Evolutionary conservation across 2,329 filamentous ascomycete genomes (phyloP).

Genomic region (Ophiostoma australiae): DNA sequence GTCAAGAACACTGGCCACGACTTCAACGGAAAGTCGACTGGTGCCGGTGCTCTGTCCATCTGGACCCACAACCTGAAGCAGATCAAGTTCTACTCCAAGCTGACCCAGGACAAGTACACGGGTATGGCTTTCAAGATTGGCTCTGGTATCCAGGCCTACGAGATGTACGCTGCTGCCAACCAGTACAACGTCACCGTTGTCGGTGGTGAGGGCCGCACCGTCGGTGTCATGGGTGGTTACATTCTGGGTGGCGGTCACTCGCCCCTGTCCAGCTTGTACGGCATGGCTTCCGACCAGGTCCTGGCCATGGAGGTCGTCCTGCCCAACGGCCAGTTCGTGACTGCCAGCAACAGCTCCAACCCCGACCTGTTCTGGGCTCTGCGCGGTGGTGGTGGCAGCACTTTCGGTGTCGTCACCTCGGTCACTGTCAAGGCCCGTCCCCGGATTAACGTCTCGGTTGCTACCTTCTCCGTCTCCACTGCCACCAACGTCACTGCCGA

Average conservation of each 20-base stretch:
- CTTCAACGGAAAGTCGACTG: slow-evolving; percentile 39
- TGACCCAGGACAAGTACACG: slow-evolving; percentile 29
- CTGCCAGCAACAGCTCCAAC: slow-evolving; percentile 42
- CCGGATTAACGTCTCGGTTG: slow-evolving; percentile 27
- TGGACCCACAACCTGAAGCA: slow-evolving; percentile 34
- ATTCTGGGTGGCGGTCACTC: slow-evolving; percentile 51
- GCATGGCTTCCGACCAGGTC: slow-evolving; percentile 48
- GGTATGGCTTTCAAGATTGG: slow-evolving; percentile 40
- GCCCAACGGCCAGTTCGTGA: slow-evolving; percentile 42
- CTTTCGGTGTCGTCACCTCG: slow-evolving; percentile 38
- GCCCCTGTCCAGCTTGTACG: slow-evolving; percentile 46
- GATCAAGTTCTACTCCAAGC: slow-evolving; percentile 46
- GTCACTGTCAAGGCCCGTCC: slow-evolving; percentile 27
- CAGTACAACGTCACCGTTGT: slow-evolving; percentile 45
- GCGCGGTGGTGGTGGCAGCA: slow-evolving; percentile 42
- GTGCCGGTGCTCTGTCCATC: slow-evolving; percentile 38
- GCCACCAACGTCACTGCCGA: slow-evolving; percentile 41
- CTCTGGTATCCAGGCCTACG: slow-evolving; percentile 46
- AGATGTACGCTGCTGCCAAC: slow-evolving; percentile 49
- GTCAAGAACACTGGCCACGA: slow-evolving; percentile 52
- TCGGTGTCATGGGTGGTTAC: slow-evolving; percentile 49
- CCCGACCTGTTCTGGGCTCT: slow-evolving; percentile 55
- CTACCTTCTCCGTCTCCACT: slow-evolving; percentile 29
- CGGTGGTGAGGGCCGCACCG: slow-evolving; percentile 43
- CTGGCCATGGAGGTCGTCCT: slow-evolving; percentile 46